Percentiles rank a stretch among this genome's conserved stretches.
Conservation (phyloP, 805 yeast species). For the Candida pseudoglaebosa region DNA sequence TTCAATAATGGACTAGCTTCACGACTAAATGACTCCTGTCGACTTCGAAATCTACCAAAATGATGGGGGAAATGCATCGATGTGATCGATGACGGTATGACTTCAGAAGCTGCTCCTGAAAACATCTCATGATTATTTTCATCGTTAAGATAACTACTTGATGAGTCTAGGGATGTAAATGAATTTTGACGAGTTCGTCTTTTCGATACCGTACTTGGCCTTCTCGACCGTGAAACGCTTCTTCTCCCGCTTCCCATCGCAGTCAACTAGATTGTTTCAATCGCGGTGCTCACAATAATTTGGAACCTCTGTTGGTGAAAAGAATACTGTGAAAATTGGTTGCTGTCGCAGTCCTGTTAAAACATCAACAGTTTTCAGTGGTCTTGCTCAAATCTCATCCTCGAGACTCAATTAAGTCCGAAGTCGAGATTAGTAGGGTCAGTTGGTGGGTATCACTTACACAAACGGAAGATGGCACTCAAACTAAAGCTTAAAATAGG, state of each 20-base stretch:
- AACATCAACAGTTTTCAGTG: too few relatives aligned
- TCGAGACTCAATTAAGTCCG: too few relatives aligned
- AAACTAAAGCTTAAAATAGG: constrained; percentile 21
- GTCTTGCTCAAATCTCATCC: too few relatives aligned
- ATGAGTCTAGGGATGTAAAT: constrained; percentile 29
- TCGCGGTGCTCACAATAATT: constrained; percentile 9
- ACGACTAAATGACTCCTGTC: constrained; percentile 18
- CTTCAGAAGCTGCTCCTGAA: constrained; percentile 74
- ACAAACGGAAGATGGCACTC: constrained; percentile 12
- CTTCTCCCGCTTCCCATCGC: constrained; percentile 10
- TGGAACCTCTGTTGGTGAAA: not conserved
- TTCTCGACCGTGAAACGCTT: constrained; percentile 7
- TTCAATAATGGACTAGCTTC: constrained; percentile 35
- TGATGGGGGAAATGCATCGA: constrained; percentile 72
- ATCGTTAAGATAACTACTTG: constrained; percentile 32
- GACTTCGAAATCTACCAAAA: constrained; percentile 25
- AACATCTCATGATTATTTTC: constrained; percentile 68
- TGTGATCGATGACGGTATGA: constrained; percentile 72
- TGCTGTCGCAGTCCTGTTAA: constrained; percentile 7
- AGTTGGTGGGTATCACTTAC: too few relatives aligned
- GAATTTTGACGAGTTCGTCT: constrained; percentile 24
- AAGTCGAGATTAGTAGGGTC: too few relatives aligned
- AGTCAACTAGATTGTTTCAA: constrained; percentile 18
- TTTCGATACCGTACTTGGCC: constrained; percentile 22
- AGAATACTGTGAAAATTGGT: not conserved